Conservation (phyloP, 495 filamentous ascomycete species). For the Penicillium cosmopolitanum region DNA sequence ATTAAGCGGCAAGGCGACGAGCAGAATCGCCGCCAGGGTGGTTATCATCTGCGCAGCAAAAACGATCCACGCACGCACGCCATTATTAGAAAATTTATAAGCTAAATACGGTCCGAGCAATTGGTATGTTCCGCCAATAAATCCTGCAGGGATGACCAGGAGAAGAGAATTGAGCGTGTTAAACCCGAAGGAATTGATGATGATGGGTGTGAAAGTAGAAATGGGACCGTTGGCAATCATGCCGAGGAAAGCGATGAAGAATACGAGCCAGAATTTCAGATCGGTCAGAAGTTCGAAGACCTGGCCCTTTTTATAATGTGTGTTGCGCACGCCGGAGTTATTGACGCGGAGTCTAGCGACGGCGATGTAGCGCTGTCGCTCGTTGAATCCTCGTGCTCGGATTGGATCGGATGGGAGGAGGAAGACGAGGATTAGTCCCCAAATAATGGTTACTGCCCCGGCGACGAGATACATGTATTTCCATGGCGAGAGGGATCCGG, state of each 20-base stretch:
- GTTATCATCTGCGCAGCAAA: slow-evolving; percentile 26
- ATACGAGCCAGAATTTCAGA: slow-evolving; percentile 49
- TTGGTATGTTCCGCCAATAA: slow-evolving; percentile 40
- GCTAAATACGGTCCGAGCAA: slow-evolving; percentile 37
- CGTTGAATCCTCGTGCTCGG: slow-evolving; percentile 40
- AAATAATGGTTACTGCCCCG: slow-evolving; percentile 28
- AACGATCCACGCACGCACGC: slow-evolving; percentile 10
- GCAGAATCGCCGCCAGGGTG: slow-evolving; percentile 34
- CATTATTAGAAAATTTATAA: slow-evolving; percentile 14
- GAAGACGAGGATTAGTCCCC: slow-evolving; percentile 36
- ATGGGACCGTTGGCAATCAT: slow-evolving; percentile 51
- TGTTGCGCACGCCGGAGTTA: slow-evolving; percentile 52
- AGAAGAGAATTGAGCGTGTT: slow-evolving; percentile 47
- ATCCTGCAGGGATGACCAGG: slow-evolving; percentile 44
- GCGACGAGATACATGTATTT: slow-evolving; percentile 35
- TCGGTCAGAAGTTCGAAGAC: slow-evolving; percentile 48
- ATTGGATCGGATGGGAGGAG: slow-evolving; percentile 52
- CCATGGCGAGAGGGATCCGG: slow-evolving; percentile 28
- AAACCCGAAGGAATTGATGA: slow-evolving; percentile 51
- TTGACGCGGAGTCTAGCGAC: slow-evolving; percentile 49
- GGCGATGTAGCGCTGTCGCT: slow-evolving; percentile 51
- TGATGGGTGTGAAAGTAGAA: slow-evolving; percentile 42
- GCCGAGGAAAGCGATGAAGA: slow-evolving; percentile 41
- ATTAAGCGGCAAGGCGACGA: slow-evolving; percentile 38
- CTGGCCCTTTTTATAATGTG: slow-evolving; percentile 54